phyloP scores from a whole-genome alignment of 345 rosid genomes.

The Gynandropsis gynandra region DNA sequence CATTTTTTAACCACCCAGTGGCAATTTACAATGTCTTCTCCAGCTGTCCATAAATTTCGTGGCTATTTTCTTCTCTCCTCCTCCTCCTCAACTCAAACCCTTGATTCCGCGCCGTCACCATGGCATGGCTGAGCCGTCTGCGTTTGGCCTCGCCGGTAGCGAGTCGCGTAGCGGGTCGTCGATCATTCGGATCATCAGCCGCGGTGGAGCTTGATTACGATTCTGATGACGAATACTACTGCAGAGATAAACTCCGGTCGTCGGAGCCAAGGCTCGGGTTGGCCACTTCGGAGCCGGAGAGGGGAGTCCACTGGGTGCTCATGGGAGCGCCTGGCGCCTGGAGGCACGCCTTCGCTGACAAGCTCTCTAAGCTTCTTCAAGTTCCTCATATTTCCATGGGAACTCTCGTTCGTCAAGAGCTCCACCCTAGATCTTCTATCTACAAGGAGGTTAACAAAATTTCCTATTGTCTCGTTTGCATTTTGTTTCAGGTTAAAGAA shows the following conservation, averaged over 20 bases:
- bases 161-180: conserved; percentile 19
- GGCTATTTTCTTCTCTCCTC: neutral
- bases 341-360: conserved; percentile 69
- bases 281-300: conserved; percentile 40
- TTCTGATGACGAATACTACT: conserved; percentile 39
- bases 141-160: conserved; percentile 24
- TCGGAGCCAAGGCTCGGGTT: conserved; percentile 24
- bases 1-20: conserved; percentile 2
- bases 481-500: neutral
- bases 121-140: conserved; percentile 53
- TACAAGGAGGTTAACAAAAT: conserved; percentile 46
- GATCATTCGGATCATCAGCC: conserved; percentile 59
- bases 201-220: conserved; percentile 47
- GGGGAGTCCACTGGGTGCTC: conserved; percentile 94
- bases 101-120: conserved; percentile 31
- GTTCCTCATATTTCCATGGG: conserved; percentile 96
- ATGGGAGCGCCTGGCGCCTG: conserved; percentile 72
- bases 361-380: conserved; percentile 69
- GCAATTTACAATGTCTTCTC: neutral
- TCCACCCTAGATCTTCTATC: conserved; percentile 61
- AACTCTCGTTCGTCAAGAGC: conserved; percentile 75
- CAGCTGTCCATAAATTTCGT: conserved; percentile 30
- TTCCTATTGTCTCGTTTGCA: neutral
- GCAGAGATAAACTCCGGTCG: conserved; percentile 28
- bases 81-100: conserved; percentile 22